Evolutionary conservation across 148 eudicot species (phyloP).

Genomic region (Cornus florida): DNA sequence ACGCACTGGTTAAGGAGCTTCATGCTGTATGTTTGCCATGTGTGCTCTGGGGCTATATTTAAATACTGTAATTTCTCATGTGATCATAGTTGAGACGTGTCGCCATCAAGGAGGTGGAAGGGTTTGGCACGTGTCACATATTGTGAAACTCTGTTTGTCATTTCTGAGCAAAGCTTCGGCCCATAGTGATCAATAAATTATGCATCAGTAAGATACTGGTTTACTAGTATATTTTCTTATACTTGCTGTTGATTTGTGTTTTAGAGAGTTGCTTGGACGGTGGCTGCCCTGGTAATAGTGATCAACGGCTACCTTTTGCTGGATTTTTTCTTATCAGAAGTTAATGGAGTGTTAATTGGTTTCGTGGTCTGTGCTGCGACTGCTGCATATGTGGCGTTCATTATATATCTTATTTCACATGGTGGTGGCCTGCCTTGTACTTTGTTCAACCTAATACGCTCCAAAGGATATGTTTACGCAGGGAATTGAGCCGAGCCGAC

Average conservation of each 20-base stretch:
- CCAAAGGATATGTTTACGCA: slow-evolving; percentile 21
- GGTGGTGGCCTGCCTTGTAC: slow-evolving; percentile 32
- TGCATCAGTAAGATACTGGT: background rate
- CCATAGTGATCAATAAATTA: too few species aligned
- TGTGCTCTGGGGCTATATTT: too few species aligned
- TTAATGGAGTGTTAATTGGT: slow-evolving; percentile 46
- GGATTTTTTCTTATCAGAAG: slow-evolving; percentile 62
- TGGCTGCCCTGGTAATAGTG: slow-evolving; percentile 67
- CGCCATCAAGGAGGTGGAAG: background rate
- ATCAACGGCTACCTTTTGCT: slow-evolving; percentile 73
- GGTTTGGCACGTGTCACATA: background rate
- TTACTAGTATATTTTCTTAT: background rate
- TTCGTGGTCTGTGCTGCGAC: slow-evolving; percentile 32
- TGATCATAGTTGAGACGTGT: background rate
- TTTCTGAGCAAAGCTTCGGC: background rate
- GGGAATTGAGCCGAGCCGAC: slow-evolving; percentile 21
- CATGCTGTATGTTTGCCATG: too few species aligned
- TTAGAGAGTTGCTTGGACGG: slow-evolving; percentile 72
- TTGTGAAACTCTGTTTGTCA: background rate
- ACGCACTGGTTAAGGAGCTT: too few species aligned
- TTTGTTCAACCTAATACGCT: slow-evolving; percentile 27
- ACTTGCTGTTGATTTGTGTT: background rate
- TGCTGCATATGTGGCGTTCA: slow-evolving; percentile 57
- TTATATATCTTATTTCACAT: slow-evolving; percentile 57
- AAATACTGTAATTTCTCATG: too few species aligned